A percentile compares a stretch with the other conserved stretches of the same genome.
Conservation (phyloP, 768 basidiomycete species). For the Trametes meyenii region DNA sequence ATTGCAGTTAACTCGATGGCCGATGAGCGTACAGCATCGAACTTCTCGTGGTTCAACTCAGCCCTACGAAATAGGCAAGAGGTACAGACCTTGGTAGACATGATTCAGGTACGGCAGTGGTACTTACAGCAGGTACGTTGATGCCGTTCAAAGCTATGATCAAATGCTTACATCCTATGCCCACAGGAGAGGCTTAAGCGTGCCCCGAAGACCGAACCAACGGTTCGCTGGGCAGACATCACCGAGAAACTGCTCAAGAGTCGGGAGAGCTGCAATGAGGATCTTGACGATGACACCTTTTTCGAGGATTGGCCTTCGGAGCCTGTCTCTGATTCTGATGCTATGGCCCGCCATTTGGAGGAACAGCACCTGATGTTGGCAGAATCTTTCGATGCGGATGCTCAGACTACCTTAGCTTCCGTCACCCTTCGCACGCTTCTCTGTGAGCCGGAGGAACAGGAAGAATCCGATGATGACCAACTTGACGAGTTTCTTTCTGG, state of each 20-base stretch:
- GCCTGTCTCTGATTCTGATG: too few relatives aligned
- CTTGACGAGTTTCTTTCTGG: too few relatives aligned
- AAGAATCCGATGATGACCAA: background rate
- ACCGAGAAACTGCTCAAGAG: background rate
- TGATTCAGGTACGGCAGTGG: conserved; percentile 11
- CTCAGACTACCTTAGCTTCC: background rate
- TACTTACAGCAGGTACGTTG: conserved; percentile 3
- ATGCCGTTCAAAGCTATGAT: background rate
- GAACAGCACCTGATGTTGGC: too few relatives aligned
- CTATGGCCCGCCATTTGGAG: too few relatives aligned
- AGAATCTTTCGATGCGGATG: background rate
- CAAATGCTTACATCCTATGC: background rate
- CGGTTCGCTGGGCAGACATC: conserved; percentile 7
- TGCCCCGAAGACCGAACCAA: conserved; percentile 1
- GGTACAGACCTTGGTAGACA: conserved; percentile 3
- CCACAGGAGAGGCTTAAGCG: too few relatives aligned
- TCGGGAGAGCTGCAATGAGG: background rate
- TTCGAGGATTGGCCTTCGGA: conserved; percentile 7
- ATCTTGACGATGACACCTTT: background rate
- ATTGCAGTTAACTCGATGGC: conserved; percentile 21
- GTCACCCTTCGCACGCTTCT: background rate
- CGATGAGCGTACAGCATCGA: conserved; percentile 19
- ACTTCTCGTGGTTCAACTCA: conserved; percentile 19
- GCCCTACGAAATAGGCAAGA: conserved; percentile 2
- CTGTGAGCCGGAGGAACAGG: background rate